phyloP scores from a whole-genome alignment of 1,284 basidiomycete species.

The Austroboletus novae-zelandiae region DNA sequence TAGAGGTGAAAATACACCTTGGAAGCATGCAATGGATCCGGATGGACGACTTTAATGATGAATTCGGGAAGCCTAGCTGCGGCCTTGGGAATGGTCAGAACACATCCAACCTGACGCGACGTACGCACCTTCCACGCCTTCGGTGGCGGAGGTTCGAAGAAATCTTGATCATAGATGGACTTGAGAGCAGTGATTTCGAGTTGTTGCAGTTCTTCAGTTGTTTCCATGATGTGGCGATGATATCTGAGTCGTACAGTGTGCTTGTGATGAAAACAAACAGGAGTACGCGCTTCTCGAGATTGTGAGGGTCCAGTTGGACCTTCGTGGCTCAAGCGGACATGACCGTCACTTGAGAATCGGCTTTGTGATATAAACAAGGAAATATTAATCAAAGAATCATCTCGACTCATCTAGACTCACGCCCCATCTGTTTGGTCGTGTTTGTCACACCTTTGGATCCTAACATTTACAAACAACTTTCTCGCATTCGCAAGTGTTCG shows the following conservation, averaged over 20 bases:
- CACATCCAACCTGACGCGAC: constrained; percentile 2
- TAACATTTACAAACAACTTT: constrained; percentile 23
- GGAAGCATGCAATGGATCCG: constrained; percentile 48
- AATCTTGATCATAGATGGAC: constrained; percentile 76
- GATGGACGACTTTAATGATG: constrained; percentile 65
- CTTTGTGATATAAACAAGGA: constrained; percentile 10
- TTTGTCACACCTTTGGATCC: constrained; percentile 14
- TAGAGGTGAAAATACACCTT: constrained; percentile 65
- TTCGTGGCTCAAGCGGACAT: constrained; percentile 73
- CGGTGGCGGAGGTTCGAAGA: constrained; percentile 66
- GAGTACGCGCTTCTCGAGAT: constrained; percentile 37
- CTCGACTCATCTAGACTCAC: constrained; percentile 14
- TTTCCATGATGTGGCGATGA: constrained; percentile 49
- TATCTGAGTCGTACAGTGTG: background rate
- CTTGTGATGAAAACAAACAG: constrained; percentile 18
- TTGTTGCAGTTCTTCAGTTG: constrained; percentile 67
- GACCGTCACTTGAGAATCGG: constrained; percentile 21
- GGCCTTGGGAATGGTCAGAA: constrained; percentile 41
- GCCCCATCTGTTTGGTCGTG: constrained; percentile 19
- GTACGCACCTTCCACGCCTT: constrained; percentile 75
- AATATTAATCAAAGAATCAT: constrained; percentile 2
- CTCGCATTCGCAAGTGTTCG: too few species aligned
- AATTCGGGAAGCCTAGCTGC: constrained; percentile 70
- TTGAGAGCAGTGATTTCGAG: constrained; percentile 73
- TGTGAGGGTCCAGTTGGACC: constrained; percentile 65